Percentiles rank a stretch among this genome's conserved stretches.
These are phyloP conservation scores for Gaillardinia entomophila DNA, from an alignment of 805 yeast species.

Conservation along the genomic window DNA sequence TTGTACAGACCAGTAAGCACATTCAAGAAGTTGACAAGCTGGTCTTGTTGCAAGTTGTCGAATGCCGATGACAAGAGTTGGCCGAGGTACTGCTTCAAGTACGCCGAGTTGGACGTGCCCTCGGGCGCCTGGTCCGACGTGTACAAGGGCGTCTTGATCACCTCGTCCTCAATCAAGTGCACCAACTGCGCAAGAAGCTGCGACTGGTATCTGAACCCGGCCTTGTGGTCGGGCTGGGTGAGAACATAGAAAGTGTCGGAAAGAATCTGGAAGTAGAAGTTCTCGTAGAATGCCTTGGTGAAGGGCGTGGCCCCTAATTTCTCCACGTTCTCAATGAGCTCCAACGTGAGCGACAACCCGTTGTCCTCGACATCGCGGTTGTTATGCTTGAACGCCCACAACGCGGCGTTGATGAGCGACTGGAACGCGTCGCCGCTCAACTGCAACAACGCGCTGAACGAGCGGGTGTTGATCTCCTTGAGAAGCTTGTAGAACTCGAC, in stretches of 20 bases:
- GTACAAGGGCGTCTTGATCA: constrained; percentile 74
- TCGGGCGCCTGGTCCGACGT: constrained; percentile 73
- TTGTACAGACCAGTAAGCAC: constrained; percentile 71
- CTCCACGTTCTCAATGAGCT: constrained; percentile 80
- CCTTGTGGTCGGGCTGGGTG: constrained; percentile 96
- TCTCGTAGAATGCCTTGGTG: constrained; percentile 80
- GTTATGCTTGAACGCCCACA: constrained; percentile 98
- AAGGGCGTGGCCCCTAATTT: constrained; percentile 65
- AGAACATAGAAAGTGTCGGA: constrained; percentile 90
- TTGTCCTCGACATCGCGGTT: constrained; percentile 94
- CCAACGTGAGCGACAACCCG: constrained; percentile 80
- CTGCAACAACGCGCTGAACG: constrained; percentile 80
- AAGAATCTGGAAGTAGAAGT: constrained; percentile 81
- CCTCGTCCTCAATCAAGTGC: constrained; percentile 72
- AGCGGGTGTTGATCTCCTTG: constrained; percentile 78
- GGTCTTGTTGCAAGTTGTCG: constrained; percentile 82
- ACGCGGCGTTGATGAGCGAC: constrained; percentile 83
- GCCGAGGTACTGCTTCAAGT: constrained; percentile 73
- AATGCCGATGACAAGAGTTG: constrained; percentile 83
- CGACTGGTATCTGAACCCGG: constrained; percentile 88
- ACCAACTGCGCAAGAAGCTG: constrained; percentile 78
- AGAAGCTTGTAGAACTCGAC: constrained; percentile 90
- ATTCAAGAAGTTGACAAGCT: constrained; percentile 72
- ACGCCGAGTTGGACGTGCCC: constrained; percentile 79
- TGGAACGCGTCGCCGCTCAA: constrained; percentile 91